These are phyloP conservation scores for Neonectria neomacrospora DNA, from an alignment of 2,329 filamentous ascomycete species.

Conservation along the genomic window DNA sequence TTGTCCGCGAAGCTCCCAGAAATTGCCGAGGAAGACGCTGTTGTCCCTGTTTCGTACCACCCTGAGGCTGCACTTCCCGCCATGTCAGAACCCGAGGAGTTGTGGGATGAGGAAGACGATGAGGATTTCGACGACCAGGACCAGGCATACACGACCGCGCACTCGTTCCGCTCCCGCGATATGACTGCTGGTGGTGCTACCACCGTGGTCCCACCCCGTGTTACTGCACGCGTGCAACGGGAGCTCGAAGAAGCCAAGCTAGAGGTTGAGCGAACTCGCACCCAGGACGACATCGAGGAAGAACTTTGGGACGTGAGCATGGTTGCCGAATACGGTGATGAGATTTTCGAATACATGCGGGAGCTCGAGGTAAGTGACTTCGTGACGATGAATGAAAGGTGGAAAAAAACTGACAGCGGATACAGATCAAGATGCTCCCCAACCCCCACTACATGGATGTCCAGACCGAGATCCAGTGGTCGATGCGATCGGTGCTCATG, in stretches of 20 bases:
- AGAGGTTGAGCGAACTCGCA: slow-evolving; percentile 75
- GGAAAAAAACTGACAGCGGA: slow-evolving; percentile 38
- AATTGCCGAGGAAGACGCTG: slow-evolving; percentile 47
- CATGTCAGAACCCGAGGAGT: slow-evolving; percentile 69
- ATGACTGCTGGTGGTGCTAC: slow-evolving; percentile 63
- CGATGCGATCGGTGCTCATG: slow-evolving; percentile 96
- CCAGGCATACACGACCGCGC: slow-evolving; percentile 81
- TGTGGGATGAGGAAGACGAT: slow-evolving; percentile 83
- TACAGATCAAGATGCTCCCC: slow-evolving; percentile 80
- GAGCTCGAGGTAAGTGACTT: slow-evolving; percentile 77
- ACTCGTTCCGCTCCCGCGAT: slow-evolving; percentile 78
- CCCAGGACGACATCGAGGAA: slow-evolving; percentile 82
- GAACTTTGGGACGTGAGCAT: slow-evolving; percentile 95
- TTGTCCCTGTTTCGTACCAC: slow-evolving; percentile 37
- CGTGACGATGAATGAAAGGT: not conserved
- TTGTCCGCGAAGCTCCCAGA: slow-evolving; percentile 45
- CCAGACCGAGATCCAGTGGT: slow-evolving; percentile 98
- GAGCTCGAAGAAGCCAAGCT: slow-evolving; percentile 76
- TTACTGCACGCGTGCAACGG: slow-evolving; percentile 73
- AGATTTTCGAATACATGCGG: slow-evolving; percentile 94
- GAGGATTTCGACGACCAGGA: slow-evolving; percentile 69
- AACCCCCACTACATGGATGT: slow-evolving; percentile 96
- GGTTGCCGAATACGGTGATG: slow-evolving; percentile 96
- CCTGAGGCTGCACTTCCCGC: slow-evolving; percentile 42
- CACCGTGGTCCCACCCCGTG: slow-evolving; percentile 75